Base-by-base conservation (phyloP, 2,329 filamentous ascomycete species). In the Hymenoscyphus repandus region DNA sequence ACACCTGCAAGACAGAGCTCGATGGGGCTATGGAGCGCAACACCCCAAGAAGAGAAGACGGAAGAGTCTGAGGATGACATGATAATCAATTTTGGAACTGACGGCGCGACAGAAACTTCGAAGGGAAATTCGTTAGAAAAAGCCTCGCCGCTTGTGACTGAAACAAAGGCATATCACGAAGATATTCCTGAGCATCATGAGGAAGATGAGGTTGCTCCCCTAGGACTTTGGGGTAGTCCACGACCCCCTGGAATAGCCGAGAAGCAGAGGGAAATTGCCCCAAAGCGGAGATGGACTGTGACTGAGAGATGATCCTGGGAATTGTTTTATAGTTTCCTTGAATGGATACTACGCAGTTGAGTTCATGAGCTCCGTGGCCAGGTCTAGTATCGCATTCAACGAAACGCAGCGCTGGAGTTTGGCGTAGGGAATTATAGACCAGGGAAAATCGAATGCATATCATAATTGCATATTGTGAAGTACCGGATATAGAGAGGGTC, bases 231-330 rank as follows among this genome's bases (percentile, higher is more conserved):
- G 76, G 15, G 69, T 72, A 2, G 76, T 72, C 72, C 73, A 2
- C 65, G 67, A 45, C 70, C 74, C 17, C 68, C 72, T 12, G 72
- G 68, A 6, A 70, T 74, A 38, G 72, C 71, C 0, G 76, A 79
- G 47, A 68, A 66, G 30, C 65, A 70, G 30, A 68, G 74, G 6
- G 77, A 80, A 50, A 72, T 69, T 32, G 67, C 70, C 17, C 67
- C 70, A 1, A 81, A 80, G 65, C 66, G 78, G 46, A 70, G 78
- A 20, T 82, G 78, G 78, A 79, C 77, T 18, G 72, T 80, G 4
- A 79, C 72, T 41, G 77, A 81, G 33, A 9, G 10, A 40, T 13
- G 7, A 6, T n/a, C 9, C 9, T 2, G 4, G 2, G n/a, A 32
- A 11, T 17, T 17, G 30, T 2, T 45, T n/a, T 38, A 44, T 22